Base-by-base conservation (phyloP, 768 basidiomycete species). In the Kwoniella europaea region DNA sequence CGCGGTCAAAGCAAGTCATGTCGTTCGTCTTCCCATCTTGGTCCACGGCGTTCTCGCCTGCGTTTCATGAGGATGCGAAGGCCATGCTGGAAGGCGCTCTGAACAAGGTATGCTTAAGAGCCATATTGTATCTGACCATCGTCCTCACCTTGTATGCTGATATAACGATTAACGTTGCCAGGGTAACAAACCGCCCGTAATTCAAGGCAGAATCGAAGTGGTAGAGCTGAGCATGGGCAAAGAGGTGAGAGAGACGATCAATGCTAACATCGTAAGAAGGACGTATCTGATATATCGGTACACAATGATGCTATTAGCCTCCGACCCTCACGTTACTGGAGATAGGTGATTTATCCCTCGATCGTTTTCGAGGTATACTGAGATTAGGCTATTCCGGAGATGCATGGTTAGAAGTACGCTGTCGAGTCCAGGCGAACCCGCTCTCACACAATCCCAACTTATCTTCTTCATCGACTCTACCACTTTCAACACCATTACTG, bases 141-240 rank as follows among this genome's bases (percentile, higher is more conserved):
- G 3, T 1, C 35, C 35, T 35, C 6, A 4, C 7, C 35, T 6
- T 35, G 35, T 41, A 56, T 5, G 50, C 46, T 54, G 43, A 64
- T 55, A 53, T 46, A 42, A 43, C 10, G 44, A 43, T 65, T 27
- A 57, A 42, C 68, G 59, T 69, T 53, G 76, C 59, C 44, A 97
- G 87, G 97, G 97, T 74, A 91, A 90, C 85, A 98, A 97, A 82
- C 97, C 96, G 1, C 94, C 94, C 35, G 91, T 99, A 79, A 98
- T 98, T 75, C 95, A 94, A 64, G 97, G 96, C 85, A 91, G 88
- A 84, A 98, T 99, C 74, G 94, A 98, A 83, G 97, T 99, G 41
- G 92, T 97, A 64, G 97, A 98, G 82, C 86, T 99, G n/a, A 91
- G 98, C 85, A 98, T 99, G 97, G 97, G 97, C 46, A 93, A 92